phyloP scores from a whole-genome alignment of 176 grass and related monocot genomes.

The Dendrocalamus sinicus region DNA sequence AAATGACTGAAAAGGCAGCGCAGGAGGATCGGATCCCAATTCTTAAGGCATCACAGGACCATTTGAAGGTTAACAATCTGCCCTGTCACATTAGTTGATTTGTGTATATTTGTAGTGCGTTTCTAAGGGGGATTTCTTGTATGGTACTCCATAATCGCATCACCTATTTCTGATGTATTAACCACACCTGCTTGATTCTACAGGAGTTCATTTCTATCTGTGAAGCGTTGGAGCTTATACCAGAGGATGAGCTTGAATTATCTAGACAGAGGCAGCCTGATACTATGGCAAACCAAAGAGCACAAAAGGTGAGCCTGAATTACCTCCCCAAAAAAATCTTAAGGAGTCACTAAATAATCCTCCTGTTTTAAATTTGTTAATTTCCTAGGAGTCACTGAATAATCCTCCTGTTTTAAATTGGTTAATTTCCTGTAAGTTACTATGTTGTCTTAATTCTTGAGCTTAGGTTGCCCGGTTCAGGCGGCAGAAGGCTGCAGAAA shows the following conservation, averaged over 20 bases:
- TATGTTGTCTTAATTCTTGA: neutral
- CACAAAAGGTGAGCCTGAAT: constrained; percentile 60
- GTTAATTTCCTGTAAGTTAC: neutral
- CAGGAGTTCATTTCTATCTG: constrained; percentile 92
- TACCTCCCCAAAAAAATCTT: neutral
- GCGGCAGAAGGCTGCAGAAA: constrained; percentile 69
- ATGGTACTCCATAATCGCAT: neutral
- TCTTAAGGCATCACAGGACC: constrained; percentile 68
- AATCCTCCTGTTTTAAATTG: neutral
- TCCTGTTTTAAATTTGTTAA: neutral
- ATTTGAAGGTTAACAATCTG: constrained; percentile 68
- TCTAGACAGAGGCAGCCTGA: constrained; percentile 48
- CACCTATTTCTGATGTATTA: neutral
- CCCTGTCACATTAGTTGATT: neutral
- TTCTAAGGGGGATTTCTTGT: neutral
- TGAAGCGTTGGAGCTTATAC: constrained; percentile 82
- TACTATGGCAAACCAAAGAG: constrained; percentile 58
- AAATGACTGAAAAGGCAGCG: constrained; percentile 73
- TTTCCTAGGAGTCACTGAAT: neutral
- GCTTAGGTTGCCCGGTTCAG: constrained; percentile 71
- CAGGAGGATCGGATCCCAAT: constrained; percentile 64
- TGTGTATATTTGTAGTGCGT: neutral
- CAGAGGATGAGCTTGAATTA: constrained; percentile 65
- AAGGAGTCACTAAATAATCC: neutral
- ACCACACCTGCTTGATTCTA: neutral